A percentile compares a stretch with the other conserved stretches of the same genome.
These are phyloP conservation scores for Ophiosphaerella herpotricha DNA, from an alignment of 2,329 filamentous ascomycete genomes.

Conservation along the genomic window DNA sequence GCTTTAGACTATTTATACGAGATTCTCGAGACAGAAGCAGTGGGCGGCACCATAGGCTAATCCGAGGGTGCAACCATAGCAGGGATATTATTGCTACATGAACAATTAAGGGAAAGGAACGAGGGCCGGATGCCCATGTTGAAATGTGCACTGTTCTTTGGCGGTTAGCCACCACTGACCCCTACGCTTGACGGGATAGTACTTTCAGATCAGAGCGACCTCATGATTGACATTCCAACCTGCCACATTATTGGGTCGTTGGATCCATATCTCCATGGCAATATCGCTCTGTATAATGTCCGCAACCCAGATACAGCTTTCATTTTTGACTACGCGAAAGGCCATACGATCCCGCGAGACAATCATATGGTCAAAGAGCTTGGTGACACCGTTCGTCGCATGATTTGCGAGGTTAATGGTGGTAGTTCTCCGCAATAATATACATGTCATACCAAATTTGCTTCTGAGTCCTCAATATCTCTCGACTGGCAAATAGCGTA, in stretches of 20 bases:
- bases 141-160: slow-evolving; percentile 56
- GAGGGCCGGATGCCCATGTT: slow-evolving; percentile 32
- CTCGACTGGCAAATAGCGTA: too few species aligned
- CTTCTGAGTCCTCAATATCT: too few species aligned
- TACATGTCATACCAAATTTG: neutral
- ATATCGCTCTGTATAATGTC: slow-evolving; percentile 50
- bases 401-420: slow-evolving; percentile 3
- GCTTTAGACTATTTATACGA: slow-evolving; percentile 27
- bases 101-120: slow-evolving; percentile 19
- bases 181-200: slow-evolving; percentile 37
- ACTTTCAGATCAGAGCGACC: slow-evolving; percentile 48
- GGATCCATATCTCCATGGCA: slow-evolving; percentile 66
- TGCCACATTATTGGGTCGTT: slow-evolving; percentile 46
- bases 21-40: slow-evolving; percentile 27
- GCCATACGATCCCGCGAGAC: slow-evolving; percentile 61
- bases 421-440: neutral
- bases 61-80: slow-evolving; percentile 65
- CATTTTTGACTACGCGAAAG: slow-evolving; percentile 64
- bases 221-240: slow-evolving; percentile 48
- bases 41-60: slow-evolving; percentile 65
- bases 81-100: slow-evolving; percentile 44
- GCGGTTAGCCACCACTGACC: slow-evolving; percentile 51
- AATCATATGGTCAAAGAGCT: slow-evolving; percentile 37
- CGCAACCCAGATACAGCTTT: slow-evolving; percentile 46
- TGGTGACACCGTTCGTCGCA: slow-evolving; percentile 28